Conservation (phyloP, 495 filamentous ascomycete genomes). For the Penicillium antarcticum region DNA sequence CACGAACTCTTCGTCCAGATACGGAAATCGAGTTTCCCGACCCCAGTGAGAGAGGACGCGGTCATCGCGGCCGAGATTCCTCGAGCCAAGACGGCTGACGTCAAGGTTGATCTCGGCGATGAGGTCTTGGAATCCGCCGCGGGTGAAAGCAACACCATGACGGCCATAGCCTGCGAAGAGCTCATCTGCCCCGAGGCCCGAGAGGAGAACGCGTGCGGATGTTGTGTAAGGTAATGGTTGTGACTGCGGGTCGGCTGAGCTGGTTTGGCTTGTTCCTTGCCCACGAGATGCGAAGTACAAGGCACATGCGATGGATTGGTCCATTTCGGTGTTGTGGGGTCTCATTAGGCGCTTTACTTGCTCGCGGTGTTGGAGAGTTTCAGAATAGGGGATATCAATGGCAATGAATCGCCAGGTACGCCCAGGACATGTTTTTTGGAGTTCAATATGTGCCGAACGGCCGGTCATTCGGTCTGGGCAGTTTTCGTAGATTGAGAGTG, state of each 20-base stretch:
- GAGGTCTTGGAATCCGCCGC: constrained; percentile 64
- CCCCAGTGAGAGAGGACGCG: constrained; percentile 87
- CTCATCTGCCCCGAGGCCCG: constrained; percentile 93
- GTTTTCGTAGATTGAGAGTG: constrained; percentile 59
- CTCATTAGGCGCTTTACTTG: constrained; percentile 73
- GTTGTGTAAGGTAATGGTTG: constrained; percentile 53
- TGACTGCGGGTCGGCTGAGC: neutral
- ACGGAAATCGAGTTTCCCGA: constrained; percentile 89
- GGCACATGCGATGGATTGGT: constrained; percentile 90
- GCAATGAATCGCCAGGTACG: constrained; percentile 76
- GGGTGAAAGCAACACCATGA: constrained; percentile 72
- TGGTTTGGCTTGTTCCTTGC: constrained; percentile 41
- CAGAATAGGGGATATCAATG: constrained; percentile 79
- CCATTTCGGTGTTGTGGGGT: constrained; percentile 98
- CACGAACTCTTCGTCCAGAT: constrained; percentile 81
- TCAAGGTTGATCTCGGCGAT: constrained; percentile 84
- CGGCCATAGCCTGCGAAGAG: constrained; percentile 91
- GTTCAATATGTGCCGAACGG: constrained; percentile 67
- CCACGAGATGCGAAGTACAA: constrained; percentile 92
- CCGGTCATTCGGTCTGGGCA: constrained; percentile 92
- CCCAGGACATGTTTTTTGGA: constrained; percentile 65
- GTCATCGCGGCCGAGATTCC: constrained; percentile 93
- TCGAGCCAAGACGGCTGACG: constrained; percentile 78
- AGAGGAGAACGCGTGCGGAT: constrained; percentile 78
- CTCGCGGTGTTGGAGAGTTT: constrained; percentile 66